phyloP scores from a whole-genome alignment of 2,329 filamentous ascomycete species.

The Trichoderma semiorbis region DNA sequence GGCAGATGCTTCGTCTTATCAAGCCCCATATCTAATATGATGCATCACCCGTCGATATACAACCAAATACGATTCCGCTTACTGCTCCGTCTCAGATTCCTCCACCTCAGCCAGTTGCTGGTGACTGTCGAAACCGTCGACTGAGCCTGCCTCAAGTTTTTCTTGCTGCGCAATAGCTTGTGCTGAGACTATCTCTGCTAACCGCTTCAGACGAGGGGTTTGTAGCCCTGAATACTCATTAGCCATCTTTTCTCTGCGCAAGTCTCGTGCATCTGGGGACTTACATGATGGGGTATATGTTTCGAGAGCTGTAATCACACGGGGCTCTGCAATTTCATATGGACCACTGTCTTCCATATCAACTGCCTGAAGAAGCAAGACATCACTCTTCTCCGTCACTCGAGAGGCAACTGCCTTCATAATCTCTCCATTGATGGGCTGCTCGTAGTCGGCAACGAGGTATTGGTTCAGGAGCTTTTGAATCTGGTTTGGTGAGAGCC shows the following conservation, averaged over 20 bases:
- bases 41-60: slow-evolving; percentile 19
- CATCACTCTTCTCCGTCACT: slow-evolving; percentile 97
- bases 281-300: slow-evolving; percentile 97
- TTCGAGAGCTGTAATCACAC: slow-evolving; percentile 92
- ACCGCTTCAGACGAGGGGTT: slow-evolving; percentile 88
- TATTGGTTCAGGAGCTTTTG: slow-evolving; percentile 99
- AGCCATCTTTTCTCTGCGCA: neutral
- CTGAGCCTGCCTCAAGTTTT: slow-evolving; percentile 61
- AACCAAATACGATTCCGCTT: neutral
- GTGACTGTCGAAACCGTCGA: slow-evolving; percentile 46
- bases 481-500: slow-evolving; percentile 97
- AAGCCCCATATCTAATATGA: slow-evolving; percentile 6
- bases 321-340: slow-evolving; percentile 96
- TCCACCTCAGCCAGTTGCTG: slow-evolving; percentile 51
- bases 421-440: slow-evolving; percentile 98
- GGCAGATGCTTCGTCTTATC: neutral
- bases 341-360: slow-evolving; percentile 99
- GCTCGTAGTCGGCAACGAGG: slow-evolving; percentile 96
- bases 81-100: slow-evolving; percentile 36
- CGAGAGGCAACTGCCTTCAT: slow-evolving; percentile 98
- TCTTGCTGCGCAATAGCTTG: slow-evolving; percentile 96
- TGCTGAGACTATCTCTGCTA: slow-evolving; percentile 96
- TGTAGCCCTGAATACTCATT: slow-evolving; percentile 70
- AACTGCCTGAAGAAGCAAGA: slow-evolving; percentile 86
- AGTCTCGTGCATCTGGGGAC: slow-evolving; percentile 29